A percentile compares a stretch with the other conserved stretches of the same genome.
phyloP scores from a whole-genome alignment of 2,329 filamentous ascomycete genomes.

The Beauveria sp. region DNA sequence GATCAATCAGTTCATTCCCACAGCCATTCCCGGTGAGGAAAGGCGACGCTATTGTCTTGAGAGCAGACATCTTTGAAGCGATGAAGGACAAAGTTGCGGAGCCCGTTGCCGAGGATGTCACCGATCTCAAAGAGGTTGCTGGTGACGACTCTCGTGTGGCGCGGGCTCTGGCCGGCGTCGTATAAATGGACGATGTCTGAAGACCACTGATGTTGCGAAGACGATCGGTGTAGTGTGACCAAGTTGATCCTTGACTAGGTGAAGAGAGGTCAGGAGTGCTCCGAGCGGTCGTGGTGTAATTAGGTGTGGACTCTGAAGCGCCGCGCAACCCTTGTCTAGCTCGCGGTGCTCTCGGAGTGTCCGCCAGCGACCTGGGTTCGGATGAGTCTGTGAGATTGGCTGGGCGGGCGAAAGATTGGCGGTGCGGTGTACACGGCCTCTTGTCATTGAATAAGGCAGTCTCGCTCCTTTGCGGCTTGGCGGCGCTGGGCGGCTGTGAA shows the following conservation, averaged over 20 bases:
- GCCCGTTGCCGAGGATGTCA: constrained; percentile 9
- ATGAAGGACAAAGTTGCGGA: constrained; percentile 39
- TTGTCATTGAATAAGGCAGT: background rate
- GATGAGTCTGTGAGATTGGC: constrained; percentile 5
- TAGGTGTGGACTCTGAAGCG: background rate
- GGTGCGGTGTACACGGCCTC: background rate
- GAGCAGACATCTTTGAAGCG: constrained; percentile 36
- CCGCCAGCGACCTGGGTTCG: background rate
- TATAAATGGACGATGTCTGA: constrained; percentile 6
- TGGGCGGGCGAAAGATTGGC: background rate
- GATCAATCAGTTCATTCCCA: constrained; percentile 46
- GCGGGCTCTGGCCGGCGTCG: constrained; percentile 4
- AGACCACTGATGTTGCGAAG: constrained; percentile 3
- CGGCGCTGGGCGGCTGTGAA: background rate
- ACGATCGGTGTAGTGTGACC: constrained; percentile 14
- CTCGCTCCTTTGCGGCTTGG: background rate
- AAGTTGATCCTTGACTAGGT: constrained; percentile 20
- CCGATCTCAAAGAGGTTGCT: constrained; percentile 22
- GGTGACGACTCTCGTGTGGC: constrained; percentile 8
- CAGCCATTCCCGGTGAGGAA: constrained; percentile 19
- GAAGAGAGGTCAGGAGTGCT: constrained; percentile 10
- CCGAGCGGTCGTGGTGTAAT: background rate
- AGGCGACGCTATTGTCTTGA: constrained; percentile 23
- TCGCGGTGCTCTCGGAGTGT: constrained; percentile 3
- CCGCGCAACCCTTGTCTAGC: constrained; percentile 10